These are phyloP conservation scores for Fusarium nurragi DNA, from an alignment of 2,329 filamentous ascomycete species.

Conservation along the genomic window DNA sequence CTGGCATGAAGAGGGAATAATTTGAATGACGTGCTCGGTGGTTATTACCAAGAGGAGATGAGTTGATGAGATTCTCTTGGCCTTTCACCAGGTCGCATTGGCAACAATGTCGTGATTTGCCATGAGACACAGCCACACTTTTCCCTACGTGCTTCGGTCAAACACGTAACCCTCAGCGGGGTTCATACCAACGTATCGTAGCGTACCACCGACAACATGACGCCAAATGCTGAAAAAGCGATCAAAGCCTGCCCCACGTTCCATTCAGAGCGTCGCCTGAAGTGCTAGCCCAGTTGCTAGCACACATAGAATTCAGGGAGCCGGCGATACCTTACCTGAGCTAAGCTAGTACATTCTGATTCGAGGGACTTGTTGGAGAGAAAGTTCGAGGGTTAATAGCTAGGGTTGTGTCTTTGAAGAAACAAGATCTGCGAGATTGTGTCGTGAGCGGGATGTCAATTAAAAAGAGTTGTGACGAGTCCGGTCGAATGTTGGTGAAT, in stretches of 20 bases:
- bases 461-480: background rate
- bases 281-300: constrained; percentile 4
- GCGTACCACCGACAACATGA: background rate
- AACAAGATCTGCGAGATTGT: background rate
- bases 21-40: background rate
- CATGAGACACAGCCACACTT: background rate
- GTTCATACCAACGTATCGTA: constrained; percentile 11
- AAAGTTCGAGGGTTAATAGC: constrained; percentile 1
- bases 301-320: background rate
- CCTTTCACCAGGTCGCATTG: background rate
- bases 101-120: constrained; percentile 3
- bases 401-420: background rate
- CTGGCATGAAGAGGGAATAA: background rate
- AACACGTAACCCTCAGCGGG: constrained; percentile 3
- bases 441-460: background rate
- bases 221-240: background rate
- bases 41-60: background rate
- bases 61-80: background rate
- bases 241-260: constrained; percentile 18
- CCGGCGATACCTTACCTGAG: background rate
- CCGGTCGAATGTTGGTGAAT: constrained; percentile 8
- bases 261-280: constrained; percentile 5
- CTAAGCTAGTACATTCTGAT: constrained; percentile 9
- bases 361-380: background rate
- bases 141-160: background rate